A percentile compares a stretch with the other conserved stretches of the same genome.
These are phyloP conservation scores for Russula sp. DNA, from an alignment of 768 basidiomycete species.

Conservation along the genomic window DNA sequence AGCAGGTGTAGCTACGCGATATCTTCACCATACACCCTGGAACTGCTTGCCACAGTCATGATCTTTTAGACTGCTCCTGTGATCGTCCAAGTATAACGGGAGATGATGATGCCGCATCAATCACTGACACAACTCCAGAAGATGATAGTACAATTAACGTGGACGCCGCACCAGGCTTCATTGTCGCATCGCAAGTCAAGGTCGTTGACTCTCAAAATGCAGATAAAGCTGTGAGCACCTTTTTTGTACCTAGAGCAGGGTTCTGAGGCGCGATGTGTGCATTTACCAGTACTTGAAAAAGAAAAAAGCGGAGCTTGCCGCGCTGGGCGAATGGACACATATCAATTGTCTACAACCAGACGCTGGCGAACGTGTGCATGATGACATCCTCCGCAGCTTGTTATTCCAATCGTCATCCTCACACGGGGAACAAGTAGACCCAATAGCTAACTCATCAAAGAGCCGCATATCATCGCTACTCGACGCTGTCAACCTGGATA, in stretches of 20 bases:
- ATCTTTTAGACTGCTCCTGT: conserved; percentile 78
- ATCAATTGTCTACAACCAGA: conserved; percentile 57
- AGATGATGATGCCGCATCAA: neutral
- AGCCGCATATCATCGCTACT: conserved; percentile 31
- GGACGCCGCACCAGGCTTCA: conserved; percentile 37
- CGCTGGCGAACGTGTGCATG: conserved; percentile 47
- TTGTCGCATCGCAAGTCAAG: conserved; percentile 57
- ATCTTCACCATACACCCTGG: conserved; percentile 82
- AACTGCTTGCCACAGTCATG: conserved; percentile 87
- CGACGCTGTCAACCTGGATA: conserved; percentile 43
- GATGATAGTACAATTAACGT: conserved; percentile 27
- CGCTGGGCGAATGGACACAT: conserved; percentile 79
- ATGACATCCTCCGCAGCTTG: conserved; percentile 54
- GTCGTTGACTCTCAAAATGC: conserved; percentile 36
- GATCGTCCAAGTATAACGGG: conserved; percentile 24
- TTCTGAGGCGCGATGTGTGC: neutral
- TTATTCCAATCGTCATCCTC: conserved; percentile 24
- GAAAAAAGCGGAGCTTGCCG: conserved; percentile 60
- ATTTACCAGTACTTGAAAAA: conserved; percentile 50
- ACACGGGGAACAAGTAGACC: conserved; percentile 9
- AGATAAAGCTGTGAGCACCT: conserved; percentile 45
- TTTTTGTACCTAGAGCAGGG: conserved; percentile 9
- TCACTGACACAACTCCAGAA: conserved; percentile 10
- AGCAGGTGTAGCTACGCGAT: conserved; percentile 61
- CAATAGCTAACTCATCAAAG: conserved; percentile 16